These are phyloP conservation scores for Perkinsus chesapeaki DNA, from an alignment of 169 alveolate genomes.

Conservation along the genomic window DNA sequence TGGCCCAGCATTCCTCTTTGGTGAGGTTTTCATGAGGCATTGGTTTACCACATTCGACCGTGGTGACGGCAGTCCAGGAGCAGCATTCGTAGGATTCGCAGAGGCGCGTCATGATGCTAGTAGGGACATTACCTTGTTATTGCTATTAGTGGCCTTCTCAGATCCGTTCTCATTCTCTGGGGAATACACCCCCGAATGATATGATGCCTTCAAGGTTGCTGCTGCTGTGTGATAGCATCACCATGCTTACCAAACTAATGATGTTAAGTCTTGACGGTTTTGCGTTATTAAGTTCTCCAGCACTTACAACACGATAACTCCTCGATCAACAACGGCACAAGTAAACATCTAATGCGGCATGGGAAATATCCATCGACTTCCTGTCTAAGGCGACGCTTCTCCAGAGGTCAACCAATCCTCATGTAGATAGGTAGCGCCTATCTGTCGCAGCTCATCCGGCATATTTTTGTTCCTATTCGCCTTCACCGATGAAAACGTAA, in stretches of 20 bases:
- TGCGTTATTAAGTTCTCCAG: too few species aligned
- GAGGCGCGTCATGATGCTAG: neutral
- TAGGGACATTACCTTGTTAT: neutral
- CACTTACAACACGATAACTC: too few species aligned
- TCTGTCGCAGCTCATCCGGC: too few species aligned
- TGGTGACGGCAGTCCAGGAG: neutral
- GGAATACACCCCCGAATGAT: neutral
- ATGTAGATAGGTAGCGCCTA: too few species aligned
- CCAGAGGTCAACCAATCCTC: too few species aligned
- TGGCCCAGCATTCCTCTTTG: slow-evolving; percentile 2
- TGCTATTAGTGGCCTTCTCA: neutral
- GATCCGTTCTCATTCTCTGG: neutral
- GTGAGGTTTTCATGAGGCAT: slow-evolving; percentile 13
- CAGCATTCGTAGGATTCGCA: slow-evolving; percentile 11
- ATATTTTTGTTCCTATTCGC: too few species aligned
- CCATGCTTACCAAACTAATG: neutral
- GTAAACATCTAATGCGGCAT: too few species aligned
- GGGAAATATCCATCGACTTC: too few species aligned
- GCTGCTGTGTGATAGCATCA: neutral
- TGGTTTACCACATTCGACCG: neutral
- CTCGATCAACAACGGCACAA: too few species aligned
- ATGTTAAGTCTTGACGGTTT: too few species aligned
- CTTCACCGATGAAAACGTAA: neutral
- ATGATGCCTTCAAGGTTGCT: too few species aligned
- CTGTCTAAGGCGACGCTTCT: too few species aligned